Evolutionary conservation across 202 grass and related monocot genomes (phyloP), one percentile per base, ranked within the genome.

Genomic region (Eragrostis tef): DNA sequence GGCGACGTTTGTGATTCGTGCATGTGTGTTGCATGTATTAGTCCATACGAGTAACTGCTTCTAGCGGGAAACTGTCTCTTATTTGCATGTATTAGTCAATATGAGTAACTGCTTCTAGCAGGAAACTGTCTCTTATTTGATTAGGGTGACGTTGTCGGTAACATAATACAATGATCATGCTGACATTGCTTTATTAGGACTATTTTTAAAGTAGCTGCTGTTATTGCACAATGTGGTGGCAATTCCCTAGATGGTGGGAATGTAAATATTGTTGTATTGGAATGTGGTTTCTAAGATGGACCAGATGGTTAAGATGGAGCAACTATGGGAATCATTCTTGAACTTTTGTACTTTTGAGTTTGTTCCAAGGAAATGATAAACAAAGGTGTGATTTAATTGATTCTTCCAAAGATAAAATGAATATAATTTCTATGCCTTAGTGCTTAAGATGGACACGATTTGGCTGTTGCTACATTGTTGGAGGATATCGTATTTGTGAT

Each of bases 261-360:
- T 31, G 25, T 87, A 64, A 61, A 74, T 72, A 54, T 61, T 68
- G 6, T 74, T 79, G 7, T 81, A 82, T 58, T 73, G 34, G 11
- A 19, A 70, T 46, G 17, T 75, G 27, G 61, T 75, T 74, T 75
- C 43, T 68, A 83, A 46, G 56, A 52, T n/a, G 44, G 24, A 66
- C 36, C 48, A 36, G 20, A 64, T 71, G 73, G 69, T 77, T 71
- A 10, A 51, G 42, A 51, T 78, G 79, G 13, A 72, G 20, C 13
- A 73, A 9, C 34, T 78, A 78, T 73, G 54, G 59, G 41, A 66
- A 22, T 67, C 9, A 7, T 51, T 67, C 11, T 11, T n/a, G 36
- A 81, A 64, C 64, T 26, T 22, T 0, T 53, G 19, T 78, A n/a
- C 58, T 64, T 13, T 50, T 58, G 29, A 78, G 45, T 53, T 58